Evolutionary conservation across 2,329 filamentous ascomycete genomes (phyloP), one percentile per base, ranked within the genome.

Genomic region (Scytalidium sp.): DNA sequence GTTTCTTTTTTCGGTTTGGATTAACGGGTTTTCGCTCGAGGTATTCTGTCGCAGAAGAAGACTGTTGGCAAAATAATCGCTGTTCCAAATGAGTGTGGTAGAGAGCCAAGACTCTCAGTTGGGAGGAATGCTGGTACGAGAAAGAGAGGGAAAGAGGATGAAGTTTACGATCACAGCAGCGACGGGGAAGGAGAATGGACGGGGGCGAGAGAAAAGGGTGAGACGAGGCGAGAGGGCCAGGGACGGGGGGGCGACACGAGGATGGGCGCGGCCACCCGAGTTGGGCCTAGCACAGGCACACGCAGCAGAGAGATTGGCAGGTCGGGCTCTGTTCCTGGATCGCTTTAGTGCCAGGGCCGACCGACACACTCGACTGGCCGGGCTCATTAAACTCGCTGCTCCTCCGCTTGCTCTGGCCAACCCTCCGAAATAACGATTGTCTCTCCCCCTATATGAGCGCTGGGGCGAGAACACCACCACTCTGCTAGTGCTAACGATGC

Each of bases 61-160:
- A n/a, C 32, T 9, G 32, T 36, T 8, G 11, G 32, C 32, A 36
- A 36, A 55, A 55, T n/a, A 51, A 48, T 53, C 53, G 60, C 58
- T 58, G 55, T 65, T 66, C 64, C 63, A 66, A 66, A 66, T 53
- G 64, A 66, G 63, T 65, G 64, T 66, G 63, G 58, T 63, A 61
- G 63, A 66, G 63, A 63, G 62, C 52, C 58, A 45, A 55, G 54
- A 59, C 59, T 61, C 62, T 64, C 61, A 58, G 61, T 64, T 64
- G 61, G 60, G 56, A 60, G 52, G 60, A 64, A 63, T 60, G 57
- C 54, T 61, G 52, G 46, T n/a, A 45, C n/a, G 48, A 40, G 50
- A 29, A 39, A 45, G 25, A 51, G 45, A 41, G 43, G 23, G 22
- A 29, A 40, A 32, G 46, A 43, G 21, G 23, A 23, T 27, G 22